These are phyloP conservation scores for Termitomyces sp. DNA, from an alignment of 768 basidiomycete species.

Conservation along the genomic window DNA sequence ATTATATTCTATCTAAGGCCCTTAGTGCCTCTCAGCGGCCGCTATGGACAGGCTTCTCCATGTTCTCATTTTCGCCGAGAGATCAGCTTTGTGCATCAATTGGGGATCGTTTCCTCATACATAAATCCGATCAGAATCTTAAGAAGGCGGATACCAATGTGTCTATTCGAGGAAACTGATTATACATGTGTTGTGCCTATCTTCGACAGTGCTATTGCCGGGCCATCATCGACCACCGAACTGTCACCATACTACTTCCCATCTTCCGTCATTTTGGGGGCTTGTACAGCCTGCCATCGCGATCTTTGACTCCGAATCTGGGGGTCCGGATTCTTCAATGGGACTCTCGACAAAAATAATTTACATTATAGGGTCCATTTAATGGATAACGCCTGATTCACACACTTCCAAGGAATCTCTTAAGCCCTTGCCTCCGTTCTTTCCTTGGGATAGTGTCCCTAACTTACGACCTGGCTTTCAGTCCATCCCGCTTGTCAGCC, in stretches of 20 bases:
- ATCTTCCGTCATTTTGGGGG: constrained; percentile 15
- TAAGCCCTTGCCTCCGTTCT: constrained; percentile 24
- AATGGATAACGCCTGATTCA: constrained; percentile 25
- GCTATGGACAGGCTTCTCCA: constrained; percentile 7
- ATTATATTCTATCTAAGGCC: neutral
- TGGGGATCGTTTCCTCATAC: constrained; percentile 12
- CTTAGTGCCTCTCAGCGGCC: constrained; percentile 2
- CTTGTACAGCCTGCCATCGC: constrained; percentile 23
- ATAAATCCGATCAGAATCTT: constrained; percentile 25
- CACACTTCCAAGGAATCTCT: constrained; percentile 22
- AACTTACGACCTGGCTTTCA: constrained; percentile 28
- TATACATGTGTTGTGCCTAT: constrained; percentile 18
- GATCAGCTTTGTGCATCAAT: constrained; percentile 18
- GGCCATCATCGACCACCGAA: constrained; percentile 7
- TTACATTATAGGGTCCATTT: constrained; percentile 15
- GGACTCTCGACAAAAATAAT: constrained; percentile 17
- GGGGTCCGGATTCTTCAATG: constrained; percentile 20
- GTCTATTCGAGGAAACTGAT: constrained; percentile 17
- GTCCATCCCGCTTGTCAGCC: constrained; percentile 22
- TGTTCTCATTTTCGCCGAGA: constrained; percentile 14
- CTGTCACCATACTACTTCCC: constrained; percentile 15
- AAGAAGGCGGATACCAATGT: constrained; percentile 20
- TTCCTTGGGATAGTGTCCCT: constrained; percentile 24
- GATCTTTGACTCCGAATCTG: constrained; percentile 25
- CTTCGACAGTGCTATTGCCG: constrained; percentile 14